Evolutionary conservation across 1,284 basidiomycete genomes (phyloP).

Genomic region (Pulveroboletus sp.): DNA sequence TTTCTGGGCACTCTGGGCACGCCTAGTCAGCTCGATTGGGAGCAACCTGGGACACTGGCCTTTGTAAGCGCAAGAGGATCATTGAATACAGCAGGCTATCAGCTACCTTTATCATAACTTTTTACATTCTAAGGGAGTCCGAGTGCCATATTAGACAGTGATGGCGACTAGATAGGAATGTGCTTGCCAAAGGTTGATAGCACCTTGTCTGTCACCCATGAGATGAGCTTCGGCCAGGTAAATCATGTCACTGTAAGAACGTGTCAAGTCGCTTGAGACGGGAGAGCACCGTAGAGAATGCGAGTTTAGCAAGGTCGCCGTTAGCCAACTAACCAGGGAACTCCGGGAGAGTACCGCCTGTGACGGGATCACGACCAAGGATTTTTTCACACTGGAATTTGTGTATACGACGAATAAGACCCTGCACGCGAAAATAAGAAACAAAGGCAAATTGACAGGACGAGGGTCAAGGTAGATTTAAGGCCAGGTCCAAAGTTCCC

Average conservation of each 20-base stretch:
- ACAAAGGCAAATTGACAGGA: too few relatives aligned
- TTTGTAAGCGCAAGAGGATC: slow-evolving; percentile 37
- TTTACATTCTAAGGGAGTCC: not conserved
- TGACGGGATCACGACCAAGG: too few relatives aligned
- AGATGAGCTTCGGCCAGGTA: not conserved
- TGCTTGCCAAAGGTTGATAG: too few relatives aligned
- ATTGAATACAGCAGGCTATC: slow-evolving; percentile 36
- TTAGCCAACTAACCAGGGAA: not conserved
- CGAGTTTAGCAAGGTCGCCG: not conserved
- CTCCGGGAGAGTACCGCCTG: not conserved
- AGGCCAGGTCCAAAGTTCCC: too few relatives aligned
- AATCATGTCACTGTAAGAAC: not conserved
- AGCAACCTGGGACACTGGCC: slow-evolving; percentile 25
- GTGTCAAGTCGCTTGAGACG: not conserved
- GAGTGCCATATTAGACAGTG: not conserved
- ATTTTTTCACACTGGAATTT: too few relatives aligned
- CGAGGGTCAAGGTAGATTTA: too few relatives aligned
- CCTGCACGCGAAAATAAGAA: too few relatives aligned
- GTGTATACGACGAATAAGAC: too few relatives aligned
- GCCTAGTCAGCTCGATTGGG: too few relatives aligned
- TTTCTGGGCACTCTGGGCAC: too few relatives aligned
- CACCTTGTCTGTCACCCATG: not conserved
- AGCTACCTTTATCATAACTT: not conserved
- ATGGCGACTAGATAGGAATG: not conserved
- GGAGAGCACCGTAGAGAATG: not conserved